Percentiles rank a stretch among this genome's conserved stretches.
Conservation (phyloP, 1,284 basidiomycete genomes). For the Heterobasidion parviporum region DNA sequence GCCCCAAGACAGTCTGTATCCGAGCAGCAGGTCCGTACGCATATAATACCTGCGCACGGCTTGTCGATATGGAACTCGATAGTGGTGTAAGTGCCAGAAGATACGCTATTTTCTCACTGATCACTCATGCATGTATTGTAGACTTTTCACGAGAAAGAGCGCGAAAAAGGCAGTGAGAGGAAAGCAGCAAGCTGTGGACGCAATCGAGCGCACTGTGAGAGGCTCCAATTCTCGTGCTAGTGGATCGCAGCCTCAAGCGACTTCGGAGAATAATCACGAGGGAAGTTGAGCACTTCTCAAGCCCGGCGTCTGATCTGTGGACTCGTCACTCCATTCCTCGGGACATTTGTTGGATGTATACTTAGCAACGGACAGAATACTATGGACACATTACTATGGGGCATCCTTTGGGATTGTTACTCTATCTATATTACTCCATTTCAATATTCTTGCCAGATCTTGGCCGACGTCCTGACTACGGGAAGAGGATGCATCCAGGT, state of each 20-base stretch:
- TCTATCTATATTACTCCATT: too few species aligned
- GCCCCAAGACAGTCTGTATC: conserved; percentile 48
- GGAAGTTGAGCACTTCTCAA: too few species aligned
- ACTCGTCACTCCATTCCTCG: too few species aligned
- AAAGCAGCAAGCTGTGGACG: conserved; percentile 17
- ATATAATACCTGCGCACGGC: conserved; percentile 40
- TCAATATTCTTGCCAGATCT: too few species aligned
- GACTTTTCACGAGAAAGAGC: conserved; percentile 42
- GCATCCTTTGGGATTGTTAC: too few species aligned
- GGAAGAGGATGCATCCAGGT: too few species aligned
- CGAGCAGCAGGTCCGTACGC: conserved; percentile 40
- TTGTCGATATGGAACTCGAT: conserved; percentile 47
- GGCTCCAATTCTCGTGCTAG: not conserved
- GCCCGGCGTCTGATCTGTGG: too few species aligned
- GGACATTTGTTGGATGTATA: too few species aligned
- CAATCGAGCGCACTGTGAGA: not conserved
- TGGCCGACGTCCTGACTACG: too few species aligned
- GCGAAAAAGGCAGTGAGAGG: conserved; percentile 32
- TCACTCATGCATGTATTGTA: conserved; percentile 12
- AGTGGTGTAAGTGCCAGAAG: conserved; percentile 26
- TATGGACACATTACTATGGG: too few species aligned
- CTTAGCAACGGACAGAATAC: too few species aligned
- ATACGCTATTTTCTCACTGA: not conserved
- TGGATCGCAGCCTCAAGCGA: not conserved
- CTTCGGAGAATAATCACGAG: too few species aligned